phyloP scores from a whole-genome alignment of 2,329 filamentous ascomycete genomes.

The Diaporthe eres region DNA sequence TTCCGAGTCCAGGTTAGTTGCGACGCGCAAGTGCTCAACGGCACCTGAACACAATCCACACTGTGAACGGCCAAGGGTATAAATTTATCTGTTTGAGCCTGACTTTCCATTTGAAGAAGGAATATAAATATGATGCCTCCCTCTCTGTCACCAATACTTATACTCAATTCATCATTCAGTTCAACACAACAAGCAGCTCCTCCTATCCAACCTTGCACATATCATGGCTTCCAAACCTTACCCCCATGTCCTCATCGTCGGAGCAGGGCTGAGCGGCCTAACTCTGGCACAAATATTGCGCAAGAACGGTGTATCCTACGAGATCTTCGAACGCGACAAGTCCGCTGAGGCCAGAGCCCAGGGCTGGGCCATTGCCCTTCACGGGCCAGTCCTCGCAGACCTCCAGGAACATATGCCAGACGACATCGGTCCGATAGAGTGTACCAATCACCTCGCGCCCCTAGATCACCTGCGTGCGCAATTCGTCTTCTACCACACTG shows the following conservation, averaged over 20 bases:
- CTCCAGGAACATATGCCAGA: constrained; percentile 44
- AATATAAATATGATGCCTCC: background rate
- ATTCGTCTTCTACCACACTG: constrained; percentile 41
- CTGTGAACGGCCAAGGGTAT: background rate
- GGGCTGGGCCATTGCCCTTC: constrained; percentile 52
- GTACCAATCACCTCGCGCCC: constrained; percentile 46
- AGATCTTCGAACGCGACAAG: constrained; percentile 57
- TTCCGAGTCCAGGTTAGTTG: background rate
- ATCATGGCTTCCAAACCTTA: constrained; percentile 20
- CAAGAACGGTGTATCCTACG: constrained; percentile 51
- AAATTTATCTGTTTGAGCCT: background rate
- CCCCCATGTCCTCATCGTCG: constrained; percentile 55
- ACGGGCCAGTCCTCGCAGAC: constrained; percentile 45
- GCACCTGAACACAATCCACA: background rate
- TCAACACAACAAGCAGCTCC: background rate
- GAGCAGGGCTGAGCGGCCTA: constrained; percentile 58
- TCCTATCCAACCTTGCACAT: background rate
- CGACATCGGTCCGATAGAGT: constrained; percentile 44
- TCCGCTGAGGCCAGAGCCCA: constrained; percentile 43
- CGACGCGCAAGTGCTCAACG: background rate
- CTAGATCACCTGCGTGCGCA: constrained; percentile 46
- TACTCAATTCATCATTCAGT: background rate
- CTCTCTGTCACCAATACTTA: background rate
- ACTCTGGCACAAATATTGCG: constrained; percentile 57
- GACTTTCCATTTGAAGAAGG: background rate